These are phyloP conservation scores for Ramaria sp. DNA, from an alignment of 768 basidiomycete genomes.

Conservation along the genomic window DNA sequence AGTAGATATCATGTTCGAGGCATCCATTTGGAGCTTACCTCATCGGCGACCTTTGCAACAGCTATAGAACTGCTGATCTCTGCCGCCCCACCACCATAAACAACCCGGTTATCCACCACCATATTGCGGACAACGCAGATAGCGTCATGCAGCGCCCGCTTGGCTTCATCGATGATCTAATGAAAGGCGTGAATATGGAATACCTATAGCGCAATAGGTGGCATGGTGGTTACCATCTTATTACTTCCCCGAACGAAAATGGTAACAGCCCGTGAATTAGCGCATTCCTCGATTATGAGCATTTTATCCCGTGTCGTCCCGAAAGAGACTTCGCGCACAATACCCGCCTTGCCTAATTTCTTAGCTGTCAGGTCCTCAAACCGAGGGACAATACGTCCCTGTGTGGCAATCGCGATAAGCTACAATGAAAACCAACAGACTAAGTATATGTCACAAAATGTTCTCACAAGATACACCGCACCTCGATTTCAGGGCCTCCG, in stretches of 20 bases:
- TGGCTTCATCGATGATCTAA: conserved; percentile 98
- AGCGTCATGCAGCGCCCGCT: conserved; percentile 94
- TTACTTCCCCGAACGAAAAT: conserved; percentile 96
- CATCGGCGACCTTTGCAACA: conserved; percentile 89
- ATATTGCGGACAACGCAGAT: conserved; percentile 96
- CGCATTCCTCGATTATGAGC: conserved; percentile 98
- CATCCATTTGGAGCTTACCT: conserved; percentile 35
- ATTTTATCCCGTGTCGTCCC: conserved; percentile 99
- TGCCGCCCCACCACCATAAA: conserved; percentile 96
- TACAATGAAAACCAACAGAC: conserved; percentile 20
- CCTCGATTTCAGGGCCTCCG: conserved; percentile 98
- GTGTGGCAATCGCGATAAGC: conserved; percentile 97
- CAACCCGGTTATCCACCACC: conserved; percentile 90
- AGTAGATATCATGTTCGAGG: not conserved
- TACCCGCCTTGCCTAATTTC: conserved; percentile 88
- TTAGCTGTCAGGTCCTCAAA: conserved; percentile 90
- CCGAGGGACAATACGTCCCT: conserved; percentile 95
- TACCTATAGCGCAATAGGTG: not conserved
- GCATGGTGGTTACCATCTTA: conserved; percentile 75
- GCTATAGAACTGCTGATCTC: conserved; percentile 94
- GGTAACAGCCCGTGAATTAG: conserved; percentile 92
- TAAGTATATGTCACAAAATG: not conserved
- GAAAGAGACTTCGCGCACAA: conserved; percentile 90
- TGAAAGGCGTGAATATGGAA: not conserved
- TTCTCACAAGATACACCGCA: conserved; percentile 19